These are phyloP conservation scores for Barbatosphaeria neglecta DNA, from an alignment of 495 filamentous ascomycete species.

Conservation along the genomic window DNA sequence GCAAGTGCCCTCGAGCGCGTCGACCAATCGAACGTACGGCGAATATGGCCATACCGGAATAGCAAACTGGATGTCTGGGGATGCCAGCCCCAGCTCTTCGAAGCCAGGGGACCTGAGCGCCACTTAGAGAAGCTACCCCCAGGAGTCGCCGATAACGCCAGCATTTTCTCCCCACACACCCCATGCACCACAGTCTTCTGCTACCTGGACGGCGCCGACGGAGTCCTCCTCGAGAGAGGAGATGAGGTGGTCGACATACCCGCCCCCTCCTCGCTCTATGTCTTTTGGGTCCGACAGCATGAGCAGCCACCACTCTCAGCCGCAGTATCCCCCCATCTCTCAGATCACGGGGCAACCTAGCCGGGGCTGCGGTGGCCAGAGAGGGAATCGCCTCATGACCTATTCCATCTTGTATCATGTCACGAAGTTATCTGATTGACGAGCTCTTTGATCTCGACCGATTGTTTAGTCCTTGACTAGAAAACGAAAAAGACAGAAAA, in stretches of 20 bases:
- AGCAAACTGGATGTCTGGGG: slow-evolving; percentile 32
- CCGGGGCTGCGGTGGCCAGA: too few species aligned
- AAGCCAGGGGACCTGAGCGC: slow-evolving; percentile 22
- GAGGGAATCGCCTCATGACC: too few species aligned
- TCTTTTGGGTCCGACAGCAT: slow-evolving; percentile 30
- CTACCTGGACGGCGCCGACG: slow-evolving; percentile 27
- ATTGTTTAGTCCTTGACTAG: too few species aligned
- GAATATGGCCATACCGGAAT: slow-evolving; percentile 28
- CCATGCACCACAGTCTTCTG: slow-evolving; percentile 21
- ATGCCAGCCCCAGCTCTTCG: slow-evolving; percentile 20
- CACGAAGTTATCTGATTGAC: too few species aligned
- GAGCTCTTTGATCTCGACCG: too few species aligned
- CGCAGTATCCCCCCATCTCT: slow-evolving; percentile 20
- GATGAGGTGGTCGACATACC: slow-evolving; percentile 26
- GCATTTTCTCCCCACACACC: slow-evolving; percentile 29
- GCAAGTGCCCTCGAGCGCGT: slow-evolving; percentile 21
- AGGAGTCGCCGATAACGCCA: slow-evolving; percentile 26
- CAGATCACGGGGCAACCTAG: slow-evolving; percentile 14
- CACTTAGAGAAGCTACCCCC: slow-evolving; percentile 25
- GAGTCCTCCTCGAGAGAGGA: slow-evolving; percentile 20
- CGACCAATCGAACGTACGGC: slow-evolving; percentile 18
- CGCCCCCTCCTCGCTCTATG: slow-evolving; percentile 27
- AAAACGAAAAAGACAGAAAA: too few species aligned
- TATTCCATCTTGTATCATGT: too few species aligned
- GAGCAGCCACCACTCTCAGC: slow-evolving; percentile 9